Percentiles rank a stretch among this genome's conserved stretches.
Evolutionary conservation across 2,329 filamentous ascomycete genomes (phyloP).

Genomic region (Nothomitra cinnamomea): DNA sequence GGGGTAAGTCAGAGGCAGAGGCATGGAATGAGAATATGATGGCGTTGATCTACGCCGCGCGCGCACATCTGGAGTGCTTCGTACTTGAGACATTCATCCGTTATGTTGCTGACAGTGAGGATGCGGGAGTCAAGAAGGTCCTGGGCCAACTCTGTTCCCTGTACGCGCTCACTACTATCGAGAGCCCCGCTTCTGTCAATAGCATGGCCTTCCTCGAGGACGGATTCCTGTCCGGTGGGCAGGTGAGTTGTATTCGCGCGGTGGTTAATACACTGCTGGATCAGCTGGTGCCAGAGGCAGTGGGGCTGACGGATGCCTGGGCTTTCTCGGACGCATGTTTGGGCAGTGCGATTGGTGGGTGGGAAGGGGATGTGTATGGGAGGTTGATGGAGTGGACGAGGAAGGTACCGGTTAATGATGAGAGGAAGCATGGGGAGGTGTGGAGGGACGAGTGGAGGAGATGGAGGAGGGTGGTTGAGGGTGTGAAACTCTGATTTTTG

Average conservation of each 20-base stretch:
- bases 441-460: too few relatives aligned
- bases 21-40: slow-evolving; percentile 64
- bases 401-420: too few relatives aligned
- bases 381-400: slow-evolving; percentile 16
- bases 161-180: slow-evolving; percentile 47
- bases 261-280: slow-evolving; percentile 52
- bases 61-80: slow-evolving; percentile 60
- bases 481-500: too few relatives aligned
- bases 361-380: slow-evolving; percentile 61
- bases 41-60: slow-evolving; percentile 61
- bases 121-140: slow-evolving; percentile 38
- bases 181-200: slow-evolving; percentile 57
- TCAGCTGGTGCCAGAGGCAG: slow-evolving; percentile 56
- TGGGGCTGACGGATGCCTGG: slow-evolving; percentile 57
- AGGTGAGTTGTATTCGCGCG: slow-evolving; percentile 19
- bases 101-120: slow-evolving; percentile 38
- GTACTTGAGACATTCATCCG: slow-evolving; percentile 68
- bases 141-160: slow-evolving; percentile 52
- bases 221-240: slow-evolving; percentile 55
- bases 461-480: too few relatives aligned
- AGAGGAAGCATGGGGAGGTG: too few relatives aligned
- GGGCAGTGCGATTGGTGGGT: slow-evolving; percentile 51
- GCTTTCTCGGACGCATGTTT: slow-evolving; percentile 65
- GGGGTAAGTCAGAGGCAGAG: slow-evolving; percentile 37
- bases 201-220: slow-evolving; percentile 48